phyloP scores from a whole-genome alignment of 352 stramenopile species.

The Globisporangium radiosum region DNA sequence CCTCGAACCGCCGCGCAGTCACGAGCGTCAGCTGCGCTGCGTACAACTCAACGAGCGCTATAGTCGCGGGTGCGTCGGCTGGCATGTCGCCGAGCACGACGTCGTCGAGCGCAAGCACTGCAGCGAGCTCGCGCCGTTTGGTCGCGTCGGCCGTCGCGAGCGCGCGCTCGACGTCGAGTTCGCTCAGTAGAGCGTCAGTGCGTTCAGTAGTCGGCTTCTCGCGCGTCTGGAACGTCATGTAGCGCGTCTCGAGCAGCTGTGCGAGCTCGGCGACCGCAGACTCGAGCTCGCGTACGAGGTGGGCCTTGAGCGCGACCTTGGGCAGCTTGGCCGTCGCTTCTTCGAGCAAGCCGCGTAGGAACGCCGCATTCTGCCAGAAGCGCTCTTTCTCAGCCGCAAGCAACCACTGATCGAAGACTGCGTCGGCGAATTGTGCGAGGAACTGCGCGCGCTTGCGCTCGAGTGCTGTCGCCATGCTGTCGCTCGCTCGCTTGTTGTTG shows the following conservation, averaged over 20 bases:
- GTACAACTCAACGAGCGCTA: constrained; percentile 15
- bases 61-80: constrained; percentile 1
- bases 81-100: constrained; percentile 1
- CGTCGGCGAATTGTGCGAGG: constrained; percentile 45
- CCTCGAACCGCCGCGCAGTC: constrained; percentile 35
- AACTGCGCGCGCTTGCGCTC: constrained; percentile 46
- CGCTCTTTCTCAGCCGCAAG: constrained; percentile 19
- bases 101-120: constrained; percentile 34
- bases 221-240: constrained; percentile 21
- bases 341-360: constrained; percentile 38
- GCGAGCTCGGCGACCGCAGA: constrained; percentile 20
- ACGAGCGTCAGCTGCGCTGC: constrained; percentile 29
- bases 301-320: constrained; percentile 32
- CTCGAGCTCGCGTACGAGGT: constrained; percentile 33
- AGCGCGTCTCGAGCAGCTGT: constrained; percentile 25
- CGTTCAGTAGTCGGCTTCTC: background rate
- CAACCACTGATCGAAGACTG: constrained; percentile 53
- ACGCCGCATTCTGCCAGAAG: constrained; percentile 44
- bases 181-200: constrained; percentile 29
- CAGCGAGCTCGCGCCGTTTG: constrained; percentile 20
- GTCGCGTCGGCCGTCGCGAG: constrained; percentile 21
- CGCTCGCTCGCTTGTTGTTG: no score
- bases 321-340: constrained; percentile 59
- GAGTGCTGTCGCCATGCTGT: constrained; percentile 12
- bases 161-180: constrained; percentile 49